phyloP scores from a whole-genome alignment of 2,329 filamentous ascomycete genomes.

The Fusarium siculi region DNA sequence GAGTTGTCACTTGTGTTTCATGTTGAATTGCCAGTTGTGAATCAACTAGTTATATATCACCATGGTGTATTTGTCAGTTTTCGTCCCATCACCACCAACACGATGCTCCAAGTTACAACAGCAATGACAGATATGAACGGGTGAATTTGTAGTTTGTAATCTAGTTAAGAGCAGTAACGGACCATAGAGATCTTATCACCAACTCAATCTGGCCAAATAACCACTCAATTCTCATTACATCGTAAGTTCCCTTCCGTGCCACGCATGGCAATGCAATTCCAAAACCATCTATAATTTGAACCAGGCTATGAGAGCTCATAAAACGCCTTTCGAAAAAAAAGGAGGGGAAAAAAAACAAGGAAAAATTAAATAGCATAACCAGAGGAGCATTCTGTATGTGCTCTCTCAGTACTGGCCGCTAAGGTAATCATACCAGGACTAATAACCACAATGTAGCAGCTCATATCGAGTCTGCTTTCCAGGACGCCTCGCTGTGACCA shows the following conservation, averaged over 20 bases:
- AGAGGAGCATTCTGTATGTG: background rate
- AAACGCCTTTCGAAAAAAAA: constrained; percentile 13
- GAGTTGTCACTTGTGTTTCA: background rate
- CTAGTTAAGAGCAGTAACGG: constrained; percentile 4
- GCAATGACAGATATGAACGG: background rate
- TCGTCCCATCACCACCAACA: background rate
- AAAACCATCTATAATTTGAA: constrained; percentile 20
- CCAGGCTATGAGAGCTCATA: constrained; percentile 3
- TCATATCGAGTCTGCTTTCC: constrained; percentile 29
- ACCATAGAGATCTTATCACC: background rate
- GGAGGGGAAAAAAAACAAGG: background rate
- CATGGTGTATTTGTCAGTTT: no score
- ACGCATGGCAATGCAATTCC: constrained; percentile 30
- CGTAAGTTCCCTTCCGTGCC: constrained; percentile 23
- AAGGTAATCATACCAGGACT: background rate
- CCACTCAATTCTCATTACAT: constrained; percentile 29
- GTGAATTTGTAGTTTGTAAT: constrained; percentile 9
- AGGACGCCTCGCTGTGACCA: constrained; percentile 41
- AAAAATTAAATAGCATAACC: constrained; percentile 23
- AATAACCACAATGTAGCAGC: constrained; percentile 28
- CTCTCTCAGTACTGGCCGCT: background rate
- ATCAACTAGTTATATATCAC: background rate
- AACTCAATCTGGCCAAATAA: constrained; percentile 2
- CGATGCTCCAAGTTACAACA: background rate
- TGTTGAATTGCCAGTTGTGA: background rate